Conservation (phyloP, 805 yeast species). For the Kodamaea nitidulidarum region DNA sequence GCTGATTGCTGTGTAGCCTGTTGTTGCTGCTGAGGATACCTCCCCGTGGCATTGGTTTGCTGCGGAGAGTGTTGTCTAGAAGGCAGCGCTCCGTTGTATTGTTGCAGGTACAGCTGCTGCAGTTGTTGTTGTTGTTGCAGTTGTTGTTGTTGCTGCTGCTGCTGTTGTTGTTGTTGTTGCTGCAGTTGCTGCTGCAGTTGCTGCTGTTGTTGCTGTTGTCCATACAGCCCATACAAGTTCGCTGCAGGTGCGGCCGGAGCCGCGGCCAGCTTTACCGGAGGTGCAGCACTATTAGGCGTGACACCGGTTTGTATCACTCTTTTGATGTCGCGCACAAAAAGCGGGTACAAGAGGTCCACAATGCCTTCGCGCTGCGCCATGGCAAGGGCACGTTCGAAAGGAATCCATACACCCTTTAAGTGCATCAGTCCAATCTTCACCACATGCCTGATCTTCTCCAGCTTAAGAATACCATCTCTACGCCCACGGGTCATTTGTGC, state of each 20-base stretch:
- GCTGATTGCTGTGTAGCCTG: conserved; percentile 5
- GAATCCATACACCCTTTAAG: conserved; percentile 87
- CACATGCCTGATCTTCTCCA: conserved; percentile 72
- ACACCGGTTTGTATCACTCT: conserved; percentile 45
- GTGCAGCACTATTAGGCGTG: conserved; percentile 18
- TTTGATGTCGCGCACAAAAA: conserved; percentile 64
- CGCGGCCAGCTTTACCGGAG: conserved; percentile 14
- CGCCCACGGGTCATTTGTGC: conserved; percentile 87
- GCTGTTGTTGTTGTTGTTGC: conserved; percentile 11
- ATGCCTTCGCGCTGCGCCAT: conserved; percentile 78
- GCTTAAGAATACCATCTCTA: conserved; percentile 77
- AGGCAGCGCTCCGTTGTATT: conserved; percentile 3
- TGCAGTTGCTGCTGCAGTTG: conserved; percentile 10
- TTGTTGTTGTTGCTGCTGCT: conserved; percentile 5
- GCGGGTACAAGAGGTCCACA: conserved; percentile 28
- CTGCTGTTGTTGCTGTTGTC: conserved; percentile 7
- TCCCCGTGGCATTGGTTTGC: background rate
- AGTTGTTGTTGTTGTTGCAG: conserved; percentile 10
- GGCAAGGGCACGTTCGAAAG: conserved; percentile 75
- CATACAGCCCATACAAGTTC: conserved; percentile 3
- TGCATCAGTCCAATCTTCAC: conserved; percentile 87
- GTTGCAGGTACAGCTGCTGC: conserved; percentile 4
- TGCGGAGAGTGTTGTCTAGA: conserved; percentile 10
- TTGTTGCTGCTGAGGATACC: background rate
- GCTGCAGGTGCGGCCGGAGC: conserved; percentile 8